Base-by-base conservation (phyloP, 2,329 filamentous ascomycete genomes). In the Pseudovirgaria hyperparasitica region DNA sequence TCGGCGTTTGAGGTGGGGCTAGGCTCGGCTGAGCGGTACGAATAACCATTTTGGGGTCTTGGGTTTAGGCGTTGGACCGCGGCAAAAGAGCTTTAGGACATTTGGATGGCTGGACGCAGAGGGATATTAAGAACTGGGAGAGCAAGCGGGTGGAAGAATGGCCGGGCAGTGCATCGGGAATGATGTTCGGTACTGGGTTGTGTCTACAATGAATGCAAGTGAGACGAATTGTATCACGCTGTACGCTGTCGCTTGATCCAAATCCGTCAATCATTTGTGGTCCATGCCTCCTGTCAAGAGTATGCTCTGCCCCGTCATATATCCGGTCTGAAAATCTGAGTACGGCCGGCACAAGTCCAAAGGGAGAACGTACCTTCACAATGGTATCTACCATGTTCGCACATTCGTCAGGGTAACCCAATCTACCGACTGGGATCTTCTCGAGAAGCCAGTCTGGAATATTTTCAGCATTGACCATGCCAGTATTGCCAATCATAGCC, bases 401-500 rank as follows among this genome's bases (percentile, higher is more conserved):
- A 15, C 40, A 36, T 26, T 42, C 40, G 27, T 41, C 29, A 5
- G 42, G 42, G 9, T 30, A 31, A 7, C 42, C 41, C 12, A 45
- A 23, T 9, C 42, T 22, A n/a, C 40, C 39, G 3, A 44, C 18
- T 2, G 42, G 42, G 17, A 44, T 38, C 18, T 32, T 39, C 4
- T 44, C 38, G 4, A 35, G 32, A 25, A 41, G 22, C 5, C 38
- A 38, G 10, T 38, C 36, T 6, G 40, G 34, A 19, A 23, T 31
- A 16, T 40, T 31, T 5, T 27, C 31, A 19, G 29, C 36, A 4
- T 40, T 40, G 23, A 46, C 38, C 27, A 46, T 38, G 2, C 55
- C 55, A 6, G 55, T 58, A 2, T 46, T 46, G 9, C 70, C 72
- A 36, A 78, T 76, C 70, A 78, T 76, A 3, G 72, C 73, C 1